Evolutionary conservation across 2,329 filamentous ascomycete species (phyloP).

Genomic region (Sarocladium brachiariae): DNA sequence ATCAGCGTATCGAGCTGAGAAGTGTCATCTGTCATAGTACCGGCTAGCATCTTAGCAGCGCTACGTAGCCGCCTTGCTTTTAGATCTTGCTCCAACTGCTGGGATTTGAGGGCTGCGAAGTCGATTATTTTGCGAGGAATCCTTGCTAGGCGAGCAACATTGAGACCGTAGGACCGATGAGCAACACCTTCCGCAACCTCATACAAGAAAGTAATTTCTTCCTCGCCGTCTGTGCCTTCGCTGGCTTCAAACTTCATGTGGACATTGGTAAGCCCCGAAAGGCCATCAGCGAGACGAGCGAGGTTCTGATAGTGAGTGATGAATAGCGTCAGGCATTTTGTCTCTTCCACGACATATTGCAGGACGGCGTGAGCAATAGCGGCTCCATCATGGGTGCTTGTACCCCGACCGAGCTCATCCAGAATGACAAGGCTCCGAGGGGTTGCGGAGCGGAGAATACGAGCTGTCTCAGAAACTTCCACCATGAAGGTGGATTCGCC

Average conservation of each 20-base stretch:
- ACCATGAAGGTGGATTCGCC: constrained; percentile 98
- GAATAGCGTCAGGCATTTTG: constrained; percentile 77
- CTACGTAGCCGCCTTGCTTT: constrained; percentile 53
- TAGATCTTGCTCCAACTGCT: constrained; percentile 70
- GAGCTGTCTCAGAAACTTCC: constrained; percentile 84
- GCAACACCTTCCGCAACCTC: constrained; percentile 87
- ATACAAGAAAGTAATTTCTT: constrained; percentile 90
- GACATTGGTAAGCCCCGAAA: constrained; percentile 71
- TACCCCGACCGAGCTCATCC: constrained; percentile 90
- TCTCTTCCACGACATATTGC: constrained; percentile 70
- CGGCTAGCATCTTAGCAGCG: constrained; percentile 33
- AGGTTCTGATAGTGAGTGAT: constrained; percentile 97
- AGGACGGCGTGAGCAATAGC: constrained; percentile 92
- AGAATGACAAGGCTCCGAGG: constrained; percentile 81
- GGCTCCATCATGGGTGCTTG: constrained; percentile 90
- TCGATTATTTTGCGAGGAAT: constrained; percentile 73
- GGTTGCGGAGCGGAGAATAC: constrained; percentile 85
- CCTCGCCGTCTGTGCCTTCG: constrained; percentile 41
- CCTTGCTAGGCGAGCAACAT: constrained; percentile 80
- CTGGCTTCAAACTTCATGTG: constrained; percentile 78
- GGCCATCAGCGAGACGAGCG: constrained; percentile 60
- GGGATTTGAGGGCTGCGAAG: constrained; percentile 71
- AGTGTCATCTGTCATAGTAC: constrained; percentile 29
- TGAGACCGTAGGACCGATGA: constrained; percentile 88
- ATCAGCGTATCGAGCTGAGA: constrained; percentile 47